Base-by-base conservation (phyloP, 179 eudicot species). In the Amaranthus tricolor region DNA sequence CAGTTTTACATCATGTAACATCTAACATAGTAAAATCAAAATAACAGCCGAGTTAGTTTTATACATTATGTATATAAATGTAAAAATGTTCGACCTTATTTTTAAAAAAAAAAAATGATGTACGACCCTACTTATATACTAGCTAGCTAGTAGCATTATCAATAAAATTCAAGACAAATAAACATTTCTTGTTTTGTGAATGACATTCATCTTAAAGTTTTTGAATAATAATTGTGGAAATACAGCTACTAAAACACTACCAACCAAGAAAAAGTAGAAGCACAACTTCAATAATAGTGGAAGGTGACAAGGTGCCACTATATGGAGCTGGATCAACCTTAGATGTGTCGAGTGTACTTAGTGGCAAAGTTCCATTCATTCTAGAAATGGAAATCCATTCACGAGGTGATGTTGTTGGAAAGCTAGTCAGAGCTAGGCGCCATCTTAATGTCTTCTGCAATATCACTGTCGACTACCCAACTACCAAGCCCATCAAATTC, bases 301-400 rank as follows among this genome's bases (percentile, higher is more conserved):
- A 86, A 68, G 99, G 92, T 66, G 85, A 81, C n/a, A 90, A 79
- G 68, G 93, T 92, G 5, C 98, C 98, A 1, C 77, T 94, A 44
- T 94, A 94, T 43, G 98, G 98, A 55, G 98, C 98, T 13, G 98
- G 91, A 63, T 86, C 92, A 45, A 85, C 70, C 59, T 78, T 90
- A 63, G 81, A 79, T 9, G 85, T 78, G 5, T 78, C 90, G 0
- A 81, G 70, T 13, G 72, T 72, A 13, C 82, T 64, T 17, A 81
- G 70, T 19, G 80, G 86, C 43, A 67, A 74, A 63, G 86, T 90
- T 50, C 96, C 99, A 12, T 87, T 92, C 71, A 84, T 74, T 5
- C 77, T 95, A 24, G 75, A 89, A 74, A 82, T 88, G 75, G 89
- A 89, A 66, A 56, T 90, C n/a, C 84, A 52, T 59, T 76, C 97